Conservation (phyloP, 2,329 filamentous ascomycete genomes). For the Claviceps cyperi region DNA sequence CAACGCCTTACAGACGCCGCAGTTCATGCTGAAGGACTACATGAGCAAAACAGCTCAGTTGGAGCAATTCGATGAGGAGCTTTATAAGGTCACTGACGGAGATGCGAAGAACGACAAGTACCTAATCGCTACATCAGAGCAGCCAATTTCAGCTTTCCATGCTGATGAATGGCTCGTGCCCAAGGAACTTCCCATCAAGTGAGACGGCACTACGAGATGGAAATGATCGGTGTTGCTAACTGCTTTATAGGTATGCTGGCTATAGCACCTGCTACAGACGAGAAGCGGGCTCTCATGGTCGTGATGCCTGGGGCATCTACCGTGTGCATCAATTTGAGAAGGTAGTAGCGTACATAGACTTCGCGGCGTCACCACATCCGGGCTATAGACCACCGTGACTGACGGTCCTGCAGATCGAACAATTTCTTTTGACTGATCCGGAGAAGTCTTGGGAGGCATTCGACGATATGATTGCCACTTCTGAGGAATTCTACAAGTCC, state of each 20-base stretch:
- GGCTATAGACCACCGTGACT: neutral
- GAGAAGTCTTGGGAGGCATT: slow-evolving; percentile 90
- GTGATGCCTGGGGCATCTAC: slow-evolving; percentile 96
- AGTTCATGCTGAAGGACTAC: slow-evolving; percentile 87
- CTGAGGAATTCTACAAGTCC: slow-evolving; percentile 90
- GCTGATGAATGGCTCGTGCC: slow-evolving; percentile 84
- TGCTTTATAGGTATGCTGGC: slow-evolving; percentile 63
- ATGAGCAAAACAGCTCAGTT: slow-evolving; percentile 98
- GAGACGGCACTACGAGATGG: slow-evolving; percentile 5
- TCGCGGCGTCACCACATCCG: neutral
- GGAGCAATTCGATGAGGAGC: slow-evolving; percentile 91
- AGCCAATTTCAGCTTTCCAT: slow-evolving; percentile 86
- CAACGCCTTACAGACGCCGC: slow-evolving; percentile 70
- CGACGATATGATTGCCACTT: slow-evolving; percentile 79
- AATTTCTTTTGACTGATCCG: slow-evolving; percentile 68
- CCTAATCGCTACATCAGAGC: slow-evolving; percentile 69
- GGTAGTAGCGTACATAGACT: slow-evolving; percentile 23
- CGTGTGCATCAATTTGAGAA: slow-evolving; percentile 97
- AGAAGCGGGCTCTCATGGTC: slow-evolving; percentile 73
- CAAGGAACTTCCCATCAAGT: slow-evolving; percentile 79
- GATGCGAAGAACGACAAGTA: slow-evolving; percentile 82
- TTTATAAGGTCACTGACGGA: slow-evolving; percentile 90
- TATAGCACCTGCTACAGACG: slow-evolving; percentile 93
- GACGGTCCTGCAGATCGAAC: slow-evolving; percentile 38
- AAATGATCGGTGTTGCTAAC: neutral